A percentile compares a stretch with the other conserved stretches of the same genome.
Conservation (phyloP, 2,329 filamentous ascomycete genomes). For the Colletotrichum agaves region DNA sequence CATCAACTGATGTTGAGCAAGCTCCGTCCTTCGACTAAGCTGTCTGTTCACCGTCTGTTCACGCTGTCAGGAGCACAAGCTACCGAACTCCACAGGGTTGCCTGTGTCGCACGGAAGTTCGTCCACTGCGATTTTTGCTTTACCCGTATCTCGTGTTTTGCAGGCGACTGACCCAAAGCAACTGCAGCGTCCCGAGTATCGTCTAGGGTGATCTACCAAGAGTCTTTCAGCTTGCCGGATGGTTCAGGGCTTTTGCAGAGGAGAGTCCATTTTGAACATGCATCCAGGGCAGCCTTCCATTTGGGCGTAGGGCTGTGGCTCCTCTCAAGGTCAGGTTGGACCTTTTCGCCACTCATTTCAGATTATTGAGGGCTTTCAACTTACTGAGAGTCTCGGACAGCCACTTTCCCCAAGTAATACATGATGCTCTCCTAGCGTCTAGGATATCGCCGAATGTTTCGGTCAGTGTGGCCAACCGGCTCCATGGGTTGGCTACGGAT, state of each 20-base stretch:
- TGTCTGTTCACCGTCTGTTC: neutral
- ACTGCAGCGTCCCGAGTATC: constrained; percentile 1
- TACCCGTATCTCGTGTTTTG: neutral
- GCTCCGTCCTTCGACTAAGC: neutral
- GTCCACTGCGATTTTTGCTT: neutral
- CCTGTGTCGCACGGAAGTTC: neutral
- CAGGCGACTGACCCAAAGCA: neutral
- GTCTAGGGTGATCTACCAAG: neutral
- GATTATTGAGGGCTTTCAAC: neutral
- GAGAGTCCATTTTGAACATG: neutral
- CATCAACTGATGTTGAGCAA: constrained; percentile 7
- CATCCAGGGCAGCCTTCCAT: neutral
- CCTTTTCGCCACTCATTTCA: constrained; percentile 26
- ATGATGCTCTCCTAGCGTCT: neutral
- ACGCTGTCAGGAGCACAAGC: constrained; percentile 11
- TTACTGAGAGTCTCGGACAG: neutral
- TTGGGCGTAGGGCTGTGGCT: neutral
- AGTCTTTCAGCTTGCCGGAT: neutral
- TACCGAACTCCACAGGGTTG: neutral
- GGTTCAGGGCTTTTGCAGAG: neutral
- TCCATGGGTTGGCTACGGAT: neutral
- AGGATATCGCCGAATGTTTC: neutral
- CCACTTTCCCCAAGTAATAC: constrained; percentile 1
- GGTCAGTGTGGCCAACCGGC: neutral
- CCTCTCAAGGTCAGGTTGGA: constrained; percentile 9